Conservation (phyloP, 495 filamentous ascomycete species). For the Talaromyces stipitatus region DNA sequence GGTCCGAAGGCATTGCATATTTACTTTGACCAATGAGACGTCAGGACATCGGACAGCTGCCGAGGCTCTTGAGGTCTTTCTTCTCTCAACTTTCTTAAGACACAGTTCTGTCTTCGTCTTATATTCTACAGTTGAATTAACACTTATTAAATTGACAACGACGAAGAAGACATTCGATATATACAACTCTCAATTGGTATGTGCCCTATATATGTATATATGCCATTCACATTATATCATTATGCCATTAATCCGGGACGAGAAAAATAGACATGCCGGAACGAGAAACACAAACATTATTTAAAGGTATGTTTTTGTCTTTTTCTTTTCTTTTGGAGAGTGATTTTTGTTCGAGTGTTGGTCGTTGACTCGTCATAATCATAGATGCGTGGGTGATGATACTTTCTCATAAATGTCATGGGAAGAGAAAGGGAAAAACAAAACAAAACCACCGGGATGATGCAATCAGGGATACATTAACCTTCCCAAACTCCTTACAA, state of each 20-base stretch:
- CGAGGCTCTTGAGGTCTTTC: background rate
- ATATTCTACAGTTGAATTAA: background rate
- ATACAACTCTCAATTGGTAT: background rate
- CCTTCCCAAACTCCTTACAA: slow-evolving; percentile 3
- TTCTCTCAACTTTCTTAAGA: background rate
- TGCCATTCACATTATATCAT: slow-evolving; percentile 2
- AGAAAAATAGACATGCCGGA: background rate
- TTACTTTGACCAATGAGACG: background rate
- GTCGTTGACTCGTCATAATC: slow-evolving; percentile 5
- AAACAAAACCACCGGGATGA: background rate
- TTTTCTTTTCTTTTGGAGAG: background rate
- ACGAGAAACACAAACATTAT: background rate
- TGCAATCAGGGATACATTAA: background rate
- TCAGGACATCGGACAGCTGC: background rate
- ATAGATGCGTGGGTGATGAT: background rate
- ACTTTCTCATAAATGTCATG: background rate
- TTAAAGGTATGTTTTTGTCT: background rate
- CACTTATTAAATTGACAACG: background rate
- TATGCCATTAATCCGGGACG: slow-evolving; percentile 1
- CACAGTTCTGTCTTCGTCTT: background rate
- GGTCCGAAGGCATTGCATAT: background rate
- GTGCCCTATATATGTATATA: background rate
- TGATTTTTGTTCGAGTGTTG: background rate
- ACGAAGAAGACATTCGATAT: background rate
- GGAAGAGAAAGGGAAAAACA: background rate